A percentile compares a stretch with the other conserved stretches of the same genome.
Conservation (phyloP, 225 moss, liverwort and hornwort species). For the Asterella californica region DNA sequence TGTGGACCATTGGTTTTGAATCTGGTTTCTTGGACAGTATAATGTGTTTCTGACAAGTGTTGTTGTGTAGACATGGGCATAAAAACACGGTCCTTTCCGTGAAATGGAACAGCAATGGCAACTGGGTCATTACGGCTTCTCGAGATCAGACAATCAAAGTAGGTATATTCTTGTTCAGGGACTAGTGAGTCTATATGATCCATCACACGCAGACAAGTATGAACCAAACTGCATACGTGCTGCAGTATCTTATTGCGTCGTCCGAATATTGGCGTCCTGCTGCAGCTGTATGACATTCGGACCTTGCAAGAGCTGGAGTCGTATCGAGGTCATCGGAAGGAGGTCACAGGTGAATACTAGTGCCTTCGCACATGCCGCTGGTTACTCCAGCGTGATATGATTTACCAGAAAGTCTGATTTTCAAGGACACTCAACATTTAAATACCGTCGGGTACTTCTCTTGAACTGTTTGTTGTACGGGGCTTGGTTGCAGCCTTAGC, state of each 20-base stretch:
- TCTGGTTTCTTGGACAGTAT: background rate
- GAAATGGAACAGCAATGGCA: slow-evolving; percentile 99
- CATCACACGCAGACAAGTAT: too few relatives aligned
- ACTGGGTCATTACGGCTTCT: slow-evolving; percentile 95
- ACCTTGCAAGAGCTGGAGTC: slow-evolving; percentile 94
- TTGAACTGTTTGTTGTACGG: background rate
- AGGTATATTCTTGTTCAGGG: background rate
- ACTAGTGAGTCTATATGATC: too few relatives aligned
- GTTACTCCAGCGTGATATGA: background rate
- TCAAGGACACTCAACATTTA: background rate
- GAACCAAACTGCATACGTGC: too few relatives aligned
- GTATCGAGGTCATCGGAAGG: slow-evolving; percentile 95
- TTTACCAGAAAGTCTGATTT: background rate
- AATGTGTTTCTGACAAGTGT: background rate
- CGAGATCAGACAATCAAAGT: slow-evolving; percentile 98
- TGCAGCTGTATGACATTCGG: slow-evolving; percentile 94
- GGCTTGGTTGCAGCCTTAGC: slow-evolving; percentile 61
- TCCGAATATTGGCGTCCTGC: background rate
- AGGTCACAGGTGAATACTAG: slow-evolving; percentile 68
- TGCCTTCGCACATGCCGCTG: background rate
- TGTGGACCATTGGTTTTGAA: too few relatives aligned
- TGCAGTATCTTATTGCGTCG: background rate
- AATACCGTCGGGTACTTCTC: background rate
- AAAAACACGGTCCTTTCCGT: slow-evolving; percentile 96
- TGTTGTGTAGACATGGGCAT: slow-evolving; percentile 75